Base-by-base conservation (phyloP, 306 rosid species). In the Begonia fuchsioides region DNA sequence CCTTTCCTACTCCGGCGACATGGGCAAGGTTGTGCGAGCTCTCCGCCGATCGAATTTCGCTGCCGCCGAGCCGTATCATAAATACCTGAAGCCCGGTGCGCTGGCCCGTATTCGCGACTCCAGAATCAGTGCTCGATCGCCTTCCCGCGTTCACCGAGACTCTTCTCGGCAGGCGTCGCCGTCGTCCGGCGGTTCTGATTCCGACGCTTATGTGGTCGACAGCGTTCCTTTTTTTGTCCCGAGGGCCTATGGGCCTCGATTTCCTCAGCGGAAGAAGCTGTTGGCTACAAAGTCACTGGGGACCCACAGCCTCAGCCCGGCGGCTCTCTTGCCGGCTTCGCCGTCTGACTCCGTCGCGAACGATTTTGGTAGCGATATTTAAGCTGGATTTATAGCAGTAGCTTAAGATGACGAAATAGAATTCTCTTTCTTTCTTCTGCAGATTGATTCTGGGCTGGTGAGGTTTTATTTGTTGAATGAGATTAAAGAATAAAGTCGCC, bases 81-180 rank as follows among this genome's bases (percentile, higher is more conserved):
- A 66, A 63, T 87, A 64, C 58, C 94, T 87, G 19, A 87, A 80
- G 52, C 96, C 96, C 1, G 96, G 96, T 0, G 83, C 88, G 0
- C 76, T 87, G 3, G 96, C 96, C 5, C 79, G 70, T 39, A 38
- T 57, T 17, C 69, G 63, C 15, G 53, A 57, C 47, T 47, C 47
- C 13, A 12, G 53, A 46, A 57, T 57, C 44, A 57, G 47, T 38
- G 62, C 62, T 10, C n/a, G n/a, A n/a, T n/a, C n/a, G n/a, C n/a
- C n/a, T n/a, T n/a, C 72, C 82, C n/a, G 38, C 38, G 38, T 48
- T 46, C 62, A 18, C 46, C 76, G 70, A 0, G 1, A 17, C n/a
- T 10, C 53, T 35, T 35, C 70, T 11, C 68, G 66, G 16, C 65
- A 59, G 11, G 38, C 70, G 6, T 68, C 74, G 3, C 78, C 72